Evolutionary conservation across 1,139 yeast species (phyloP), one percentile per base, ranked within the genome.

Genomic region (Starmera stellimalicola): DNA sequence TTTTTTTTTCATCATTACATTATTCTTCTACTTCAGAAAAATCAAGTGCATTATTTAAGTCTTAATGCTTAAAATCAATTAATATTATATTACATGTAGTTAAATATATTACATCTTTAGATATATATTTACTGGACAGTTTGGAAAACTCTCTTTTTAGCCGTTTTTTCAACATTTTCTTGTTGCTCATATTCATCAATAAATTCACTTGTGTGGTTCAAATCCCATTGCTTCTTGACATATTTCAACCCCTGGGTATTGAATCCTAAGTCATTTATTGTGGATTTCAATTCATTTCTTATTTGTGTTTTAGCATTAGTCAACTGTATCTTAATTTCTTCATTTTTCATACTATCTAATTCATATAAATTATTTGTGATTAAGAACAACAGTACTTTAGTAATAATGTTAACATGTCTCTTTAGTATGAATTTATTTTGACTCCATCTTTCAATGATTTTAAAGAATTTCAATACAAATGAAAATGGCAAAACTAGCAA

Each of bases 401-500:
- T 79, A 23, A 88, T 73, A 30, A 80, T 54, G 3, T 85, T 70
- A 36, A 84, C 56, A 45, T 71, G 39, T 58, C 67, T 41, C 62
- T 62, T 58, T 29, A 64, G 51, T 31, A 73, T 53, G 37, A 64
- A 56, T 19, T 58, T 59, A 30, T 68, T 60, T 37, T 62, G 60
- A 27, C 94, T 75, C 87, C 95, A 87, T 26, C 74, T 65, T 44
- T 78, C 80, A 40, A 88, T 72, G 48, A 87, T 82, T 46, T 67
- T 68, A 43, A 91, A 66, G 35, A 91, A 65, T 43, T 73, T 73
- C 39, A 78, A 58, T 3, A 88, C 78, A 55, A 80, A 82, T 11
- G 94, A 85, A 50, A 91, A 88, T 24, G 98, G 96, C 36, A 91
- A 63, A 1, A 93, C 94, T 33, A 91, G 62, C 37, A 91, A 65